These are phyloP conservation scores for Sporothrix sp. DNA, from an alignment of 2,329 filamentous ascomycete genomes.

Conservation along the genomic window DNA sequence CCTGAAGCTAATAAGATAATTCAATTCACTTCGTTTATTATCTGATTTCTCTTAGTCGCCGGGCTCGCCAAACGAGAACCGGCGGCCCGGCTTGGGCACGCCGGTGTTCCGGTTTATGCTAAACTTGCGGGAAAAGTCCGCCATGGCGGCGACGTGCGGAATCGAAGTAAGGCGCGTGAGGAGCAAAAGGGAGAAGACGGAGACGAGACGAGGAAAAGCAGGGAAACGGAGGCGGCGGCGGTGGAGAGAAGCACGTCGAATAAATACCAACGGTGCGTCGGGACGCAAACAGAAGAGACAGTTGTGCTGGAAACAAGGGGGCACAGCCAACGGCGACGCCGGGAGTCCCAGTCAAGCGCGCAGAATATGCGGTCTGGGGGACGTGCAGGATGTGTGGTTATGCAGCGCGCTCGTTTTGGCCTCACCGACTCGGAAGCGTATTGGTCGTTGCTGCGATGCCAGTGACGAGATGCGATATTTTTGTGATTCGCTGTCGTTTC, in stretches of 20 bases:
- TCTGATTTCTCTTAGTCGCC: too few relatives aligned
- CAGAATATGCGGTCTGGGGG: background rate
- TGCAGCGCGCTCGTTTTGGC: conserved; percentile 11
- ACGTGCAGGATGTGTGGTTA: background rate
- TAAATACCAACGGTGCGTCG: too few relatives aligned
- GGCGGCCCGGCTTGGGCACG: conserved; percentile 44
- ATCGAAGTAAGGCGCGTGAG: background rate
- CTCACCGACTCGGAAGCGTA: conserved; percentile 11
- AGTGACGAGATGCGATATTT: conserved; percentile 11
- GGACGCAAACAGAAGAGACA: background rate
- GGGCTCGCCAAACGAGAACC: conserved; percentile 51
- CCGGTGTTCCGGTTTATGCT: conserved; percentile 59
- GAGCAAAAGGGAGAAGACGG: background rate
- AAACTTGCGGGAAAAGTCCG: conserved; percentile 47
- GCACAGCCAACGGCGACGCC: conserved; percentile 6
- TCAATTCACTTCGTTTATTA: too few relatives aligned
- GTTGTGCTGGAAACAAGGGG: background rate
- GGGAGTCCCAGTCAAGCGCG: background rate
- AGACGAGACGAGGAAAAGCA: background rate
- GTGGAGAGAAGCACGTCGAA: background rate
- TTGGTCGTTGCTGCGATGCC: background rate
- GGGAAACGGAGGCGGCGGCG: background rate
- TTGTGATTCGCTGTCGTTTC: conserved; percentile 1
- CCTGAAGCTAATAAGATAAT: too few relatives aligned
- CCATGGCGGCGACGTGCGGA: conserved; percentile 25